Evolutionary conservation across 441 rosid species (phyloP).

Genomic region (Iberis amara): DNA sequence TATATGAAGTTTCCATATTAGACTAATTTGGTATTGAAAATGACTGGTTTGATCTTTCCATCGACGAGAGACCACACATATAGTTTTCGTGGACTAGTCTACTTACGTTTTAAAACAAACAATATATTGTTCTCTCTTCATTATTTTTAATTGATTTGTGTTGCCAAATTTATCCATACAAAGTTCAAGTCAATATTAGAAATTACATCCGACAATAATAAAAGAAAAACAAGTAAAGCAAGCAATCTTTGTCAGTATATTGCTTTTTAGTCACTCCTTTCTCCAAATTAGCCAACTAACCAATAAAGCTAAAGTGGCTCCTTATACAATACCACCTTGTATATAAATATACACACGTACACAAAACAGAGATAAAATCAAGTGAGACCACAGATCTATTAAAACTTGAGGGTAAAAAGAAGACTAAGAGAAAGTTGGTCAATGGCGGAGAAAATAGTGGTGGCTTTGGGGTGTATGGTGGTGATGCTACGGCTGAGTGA

Average conservation of each 20-base stretch:
- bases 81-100: too few species aligned
- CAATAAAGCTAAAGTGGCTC: slow-evolving; percentile 8
- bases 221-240: slow-evolving; percentile 11
- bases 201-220: slow-evolving; percentile 1
- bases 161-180: too few species aligned
- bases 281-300: slow-evolving; percentile 27
- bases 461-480: slow-evolving; percentile 32
- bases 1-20: too few species aligned
- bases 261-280: slow-evolving; percentile 27
- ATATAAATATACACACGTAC: slow-evolving; percentile 13
- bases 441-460: slow-evolving; percentile 16
- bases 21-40: too few species aligned
- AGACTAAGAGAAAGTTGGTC: neutral
- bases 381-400: too few species aligned
- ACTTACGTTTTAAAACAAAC: too few species aligned
- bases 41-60: too few species aligned
- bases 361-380: too few species aligned
- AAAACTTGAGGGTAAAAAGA: too few species aligned
- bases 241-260: slow-evolving; percentile 24
- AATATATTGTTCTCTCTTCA: too few species aligned
- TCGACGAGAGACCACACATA: too few species aligned
- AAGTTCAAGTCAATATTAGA: slow-evolving; percentile 6
- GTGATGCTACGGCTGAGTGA: slow-evolving; percentile 31
- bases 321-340: slow-evolving; percentile 10
- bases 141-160: too few species aligned